phyloP scores from a whole-genome alignment of 257 asterid species.

The Fraxinus quadrangulata region DNA sequence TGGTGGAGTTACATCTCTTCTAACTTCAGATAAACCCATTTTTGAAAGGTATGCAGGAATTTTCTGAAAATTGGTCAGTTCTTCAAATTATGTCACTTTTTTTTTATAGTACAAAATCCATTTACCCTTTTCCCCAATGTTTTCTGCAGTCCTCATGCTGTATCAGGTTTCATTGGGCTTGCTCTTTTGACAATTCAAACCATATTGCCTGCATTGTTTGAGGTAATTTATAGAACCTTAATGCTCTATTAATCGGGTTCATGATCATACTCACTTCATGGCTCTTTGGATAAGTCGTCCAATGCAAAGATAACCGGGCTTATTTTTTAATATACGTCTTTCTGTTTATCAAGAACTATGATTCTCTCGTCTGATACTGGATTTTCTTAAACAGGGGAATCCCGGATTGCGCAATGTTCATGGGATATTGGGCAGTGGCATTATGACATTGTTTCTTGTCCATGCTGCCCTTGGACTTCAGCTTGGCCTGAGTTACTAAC shows the following conservation, averaged over 20 bases:
- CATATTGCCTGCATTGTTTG: constrained; percentile 51
- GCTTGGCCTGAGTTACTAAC: constrained; percentile 71
- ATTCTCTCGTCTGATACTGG: constrained; percentile 11
- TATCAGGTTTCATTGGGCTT: constrained; percentile 52
- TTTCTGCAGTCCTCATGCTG: constrained; percentile 60
- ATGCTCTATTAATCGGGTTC: not conserved
- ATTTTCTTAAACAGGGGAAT: constrained; percentile 53
- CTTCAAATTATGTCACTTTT: not conserved
- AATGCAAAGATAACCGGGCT: no score
- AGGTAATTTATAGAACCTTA: constrained; percentile 39
- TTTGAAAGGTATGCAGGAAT: constrained; percentile 58
- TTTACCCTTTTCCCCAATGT: not conserved
- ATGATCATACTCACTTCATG: not conserved
- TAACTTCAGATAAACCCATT: constrained; percentile 87
- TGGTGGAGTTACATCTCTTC: constrained; percentile 82
- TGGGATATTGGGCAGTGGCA: constrained; percentile 89
- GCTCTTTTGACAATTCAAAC: constrained; percentile 50
- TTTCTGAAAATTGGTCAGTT: not conserved
- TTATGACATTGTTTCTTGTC: constrained; percentile 83
- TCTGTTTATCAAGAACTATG: not conserved
- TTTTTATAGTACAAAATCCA: not conserved
- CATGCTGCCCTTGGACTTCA: constrained; percentile 87
- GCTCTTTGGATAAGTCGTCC: no score
- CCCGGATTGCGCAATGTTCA: constrained; percentile 74
- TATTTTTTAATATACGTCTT: no score